Conservation (phyloP, 2,329 filamentous ascomycete genomes). For the Cephalotrichum gorgonifer region DNA sequence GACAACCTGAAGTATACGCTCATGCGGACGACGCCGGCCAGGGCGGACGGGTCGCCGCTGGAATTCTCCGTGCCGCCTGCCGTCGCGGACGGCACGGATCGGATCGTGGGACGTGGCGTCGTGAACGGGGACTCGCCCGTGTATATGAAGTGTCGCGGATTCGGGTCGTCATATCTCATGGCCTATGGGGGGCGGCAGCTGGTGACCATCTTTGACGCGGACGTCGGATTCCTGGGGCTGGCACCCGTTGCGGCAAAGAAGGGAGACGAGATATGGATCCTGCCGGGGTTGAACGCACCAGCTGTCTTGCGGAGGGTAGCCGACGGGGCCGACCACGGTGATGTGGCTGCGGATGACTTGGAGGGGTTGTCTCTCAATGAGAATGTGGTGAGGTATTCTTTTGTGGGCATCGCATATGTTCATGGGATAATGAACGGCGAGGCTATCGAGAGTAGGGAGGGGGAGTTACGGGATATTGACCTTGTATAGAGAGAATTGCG, state of each 20-base stretch:
- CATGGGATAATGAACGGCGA: constrained; percentile 13
- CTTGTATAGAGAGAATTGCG: neutral
- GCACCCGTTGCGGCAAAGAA: constrained; percentile 8
- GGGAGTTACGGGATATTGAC: neutral
- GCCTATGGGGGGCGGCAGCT: constrained; percentile 14
- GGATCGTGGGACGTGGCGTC: constrained; percentile 11
- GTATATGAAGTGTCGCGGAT: constrained; percentile 10
- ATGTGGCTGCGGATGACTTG: neutral
- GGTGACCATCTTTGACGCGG: constrained; percentile 11
- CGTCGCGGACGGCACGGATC: constrained; percentile 9
- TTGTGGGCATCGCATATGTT: constrained; percentile 6
- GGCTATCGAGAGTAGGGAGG: neutral
- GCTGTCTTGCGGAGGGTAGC: constrained; percentile 9
- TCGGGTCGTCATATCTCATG: constrained; percentile 9
- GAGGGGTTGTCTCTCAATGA: neutral
- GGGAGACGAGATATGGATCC: constrained; percentile 14
- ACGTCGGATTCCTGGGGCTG: constrained; percentile 10
- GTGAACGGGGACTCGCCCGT: constrained; percentile 9
- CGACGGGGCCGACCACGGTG: neutral
- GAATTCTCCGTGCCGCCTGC: constrained; percentile 12
- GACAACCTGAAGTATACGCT: constrained; percentile 11
- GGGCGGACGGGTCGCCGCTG: constrained; percentile 8
- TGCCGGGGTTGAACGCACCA: constrained; percentile 12
- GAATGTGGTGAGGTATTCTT: constrained; percentile 5
- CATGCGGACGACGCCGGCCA: constrained; percentile 8